Base-by-base conservation (phyloP, 805 yeast genomes). In the Hanseniaspora taiwanica region DNA sequence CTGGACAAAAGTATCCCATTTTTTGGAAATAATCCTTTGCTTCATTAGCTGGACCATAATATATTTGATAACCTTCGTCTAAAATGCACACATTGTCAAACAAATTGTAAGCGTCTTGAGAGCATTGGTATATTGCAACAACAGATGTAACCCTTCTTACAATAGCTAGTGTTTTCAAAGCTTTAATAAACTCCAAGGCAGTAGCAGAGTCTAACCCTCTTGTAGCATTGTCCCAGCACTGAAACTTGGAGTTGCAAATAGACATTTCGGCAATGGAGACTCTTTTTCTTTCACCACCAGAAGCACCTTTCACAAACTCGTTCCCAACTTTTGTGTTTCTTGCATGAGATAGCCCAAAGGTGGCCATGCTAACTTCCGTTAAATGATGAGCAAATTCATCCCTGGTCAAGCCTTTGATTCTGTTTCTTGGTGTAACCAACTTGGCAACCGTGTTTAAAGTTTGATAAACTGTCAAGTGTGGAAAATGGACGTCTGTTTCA, bases 211-310 rank as follows among this genome's bases (percentile, higher is more conserved):
- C 80, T 54, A 74, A 64, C 47, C 80, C 80, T 64, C 78, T 69
- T 13, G 80, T 74, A n/a, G 78, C 71, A 46, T 74, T 74, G 63
- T 74, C 74, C 72, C 72, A 69, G 55, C 72, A 68, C 48, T 66
- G 71, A 32, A 69, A 47, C 43, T 59, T 60, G 23, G 78, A 69
- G 45, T 74, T 75, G 39, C 65, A 55, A 21, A 64, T 49, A 13
- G 67, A 51, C 36, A 69, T 81, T 58, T 78, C 84, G 10, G 80
- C 81, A 49, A 78, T 75, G n/a, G 82, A 75, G 17, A 77, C 83
- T 63, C 84, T 72, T 58, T 78, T 78, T 49, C 84, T 63, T 59
- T 78, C 81, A 62, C 84, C 85, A 55, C 84, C 85, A 21, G 82
- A 76, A 35, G 78, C 75, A 59, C 85, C 85, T 55, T 82, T 68